Percentiles rank a stretch among this genome's conserved stretches.
Conservation (phyloP, 2,329 filamentous ascomycete genomes). For the Annulohypoxylon truncatum region DNA sequence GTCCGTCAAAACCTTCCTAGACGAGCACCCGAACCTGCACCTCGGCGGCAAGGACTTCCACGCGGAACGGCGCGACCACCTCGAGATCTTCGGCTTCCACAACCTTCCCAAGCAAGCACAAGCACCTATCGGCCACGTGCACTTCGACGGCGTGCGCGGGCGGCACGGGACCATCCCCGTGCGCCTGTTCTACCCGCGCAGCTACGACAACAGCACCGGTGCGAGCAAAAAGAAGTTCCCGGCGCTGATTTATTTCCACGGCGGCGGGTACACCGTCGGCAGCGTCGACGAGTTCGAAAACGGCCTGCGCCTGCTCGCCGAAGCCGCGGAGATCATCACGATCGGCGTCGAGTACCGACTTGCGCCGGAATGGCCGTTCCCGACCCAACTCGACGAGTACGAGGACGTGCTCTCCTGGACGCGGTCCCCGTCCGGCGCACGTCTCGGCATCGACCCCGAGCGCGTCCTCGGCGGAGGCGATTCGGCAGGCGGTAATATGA, state of each 20-base stretch:
- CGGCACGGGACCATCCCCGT: slow-evolving; percentile 51
- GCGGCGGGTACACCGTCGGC: slow-evolving; percentile 54
- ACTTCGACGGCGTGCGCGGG: slow-evolving; percentile 50
- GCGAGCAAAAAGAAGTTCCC: slow-evolving; percentile 34
- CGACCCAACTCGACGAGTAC: slow-evolving; percentile 52
- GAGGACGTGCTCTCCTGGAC: slow-evolving; percentile 48
- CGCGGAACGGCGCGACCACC: slow-evolving; percentile 30
- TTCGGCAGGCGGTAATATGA: slow-evolving; percentile 49
- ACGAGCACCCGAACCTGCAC: slow-evolving; percentile 17
- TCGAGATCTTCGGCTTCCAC: slow-evolving; percentile 50
- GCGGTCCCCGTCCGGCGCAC: slow-evolving; percentile 41
- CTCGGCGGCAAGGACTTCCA: slow-evolving; percentile 26
- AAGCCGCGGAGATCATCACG: slow-evolving; percentile 43
- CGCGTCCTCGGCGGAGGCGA: slow-evolving; percentile 51
- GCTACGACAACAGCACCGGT: slow-evolving; percentile 19
- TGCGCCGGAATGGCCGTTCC: slow-evolving; percentile 50
- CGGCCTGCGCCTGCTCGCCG: slow-evolving; percentile 49
- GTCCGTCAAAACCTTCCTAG: slow-evolving; percentile 24
- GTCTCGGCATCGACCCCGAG: slow-evolving; percentile 45
- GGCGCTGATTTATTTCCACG: slow-evolving; percentile 53
- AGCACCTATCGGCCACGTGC: slow-evolving; percentile 47
- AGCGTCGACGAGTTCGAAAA: slow-evolving; percentile 55
- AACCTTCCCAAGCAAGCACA: slow-evolving; percentile 37
- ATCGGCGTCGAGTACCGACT: slow-evolving; percentile 52
- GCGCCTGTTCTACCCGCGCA: slow-evolving; percentile 49